Conservation (phyloP, 148 eudicot species). For the Gaultheria prostrata region DNA sequence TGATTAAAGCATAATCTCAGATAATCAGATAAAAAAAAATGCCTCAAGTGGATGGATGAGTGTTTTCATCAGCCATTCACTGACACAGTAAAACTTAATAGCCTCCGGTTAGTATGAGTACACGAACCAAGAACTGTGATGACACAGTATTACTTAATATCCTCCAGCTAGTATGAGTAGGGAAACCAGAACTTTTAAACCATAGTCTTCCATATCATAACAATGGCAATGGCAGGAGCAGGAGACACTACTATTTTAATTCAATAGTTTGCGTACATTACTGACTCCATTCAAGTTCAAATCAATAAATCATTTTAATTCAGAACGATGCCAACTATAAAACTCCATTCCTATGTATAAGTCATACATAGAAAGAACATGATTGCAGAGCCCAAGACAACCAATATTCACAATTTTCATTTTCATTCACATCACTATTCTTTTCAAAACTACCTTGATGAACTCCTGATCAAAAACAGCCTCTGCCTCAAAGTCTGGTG, state of each 20-base stretch:
- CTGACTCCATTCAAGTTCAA: neutral
- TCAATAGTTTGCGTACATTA: neutral
- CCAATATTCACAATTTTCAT: no score
- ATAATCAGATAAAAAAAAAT: neutral
- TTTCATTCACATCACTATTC: neutral
- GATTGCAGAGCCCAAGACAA: neutral
- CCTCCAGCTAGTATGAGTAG: neutral
- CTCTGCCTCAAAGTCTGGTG: conserved; percentile 95
- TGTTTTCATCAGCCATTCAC: neutral
- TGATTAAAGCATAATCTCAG: neutral
- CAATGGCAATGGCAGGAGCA: neutral
- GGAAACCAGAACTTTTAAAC: neutral
- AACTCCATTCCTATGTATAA: neutral
- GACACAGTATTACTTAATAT: neutral
- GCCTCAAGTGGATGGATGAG: neutral
- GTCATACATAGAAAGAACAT: neutral
- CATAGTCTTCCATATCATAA: neutral
- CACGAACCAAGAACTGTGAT: neutral
- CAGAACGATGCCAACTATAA: neutral
- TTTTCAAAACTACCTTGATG: conserved; percentile 52
- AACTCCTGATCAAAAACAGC: conserved; percentile 98
- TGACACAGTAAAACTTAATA: neutral
- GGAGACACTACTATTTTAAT: neutral
- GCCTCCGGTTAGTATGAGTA: neutral
- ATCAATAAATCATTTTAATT: neutral